Evolutionary conservation across 2,329 filamentous ascomycete species (phyloP), one percentile per base, ranked within the genome.

Genomic region (Neofusicoccum ribis): DNA sequence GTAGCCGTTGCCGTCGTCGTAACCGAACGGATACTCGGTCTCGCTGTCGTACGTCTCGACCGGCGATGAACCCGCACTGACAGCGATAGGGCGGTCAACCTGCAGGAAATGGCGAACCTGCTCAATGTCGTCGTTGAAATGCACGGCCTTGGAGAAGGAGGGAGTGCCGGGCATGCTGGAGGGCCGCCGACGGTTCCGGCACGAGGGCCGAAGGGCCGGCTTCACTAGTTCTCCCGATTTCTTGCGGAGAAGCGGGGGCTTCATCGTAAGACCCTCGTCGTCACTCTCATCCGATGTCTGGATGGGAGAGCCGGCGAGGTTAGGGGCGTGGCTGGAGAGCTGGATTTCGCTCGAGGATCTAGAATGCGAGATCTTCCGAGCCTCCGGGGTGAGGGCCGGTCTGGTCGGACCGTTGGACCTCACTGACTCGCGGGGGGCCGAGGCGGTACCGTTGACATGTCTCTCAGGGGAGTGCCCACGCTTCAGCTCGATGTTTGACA

Each of bases 111-210:
- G 95, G 37, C 95, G 88, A 44, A 98, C 94, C 72, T 98, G 94
- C 79, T 98, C 95, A 44, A 98, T 87, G 74, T 97, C 92, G 31
- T 94, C 92, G 79, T 98, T 95, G 75, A 99, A 99, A 79, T 99
- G 95, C n/a, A 99, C 95, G 12, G 91, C 93, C 78, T 99, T 99
- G 70, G 90, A 91, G 75, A 94, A 98, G 8, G 94, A 95, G 0
- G 95, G 95, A 0, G 95, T 99, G 63, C 95, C 95, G 8, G 95
- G 95, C 92, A 98, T 96, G 81, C 94, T 98, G 3, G 92, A 96
- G 0, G 94, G 94, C 65, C 95, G 87, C 69, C 92, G 86, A n/a
- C 63, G 63, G 36, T 65, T 65, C 69, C 87, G 86, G n/a, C 91
- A 91, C 12, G 91, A 84, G 44, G 90, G 88, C 59, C 95, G 89